phyloP scores from a whole-genome alignment of 805 yeast species.

The Pichia gijzeniarum region DNA sequence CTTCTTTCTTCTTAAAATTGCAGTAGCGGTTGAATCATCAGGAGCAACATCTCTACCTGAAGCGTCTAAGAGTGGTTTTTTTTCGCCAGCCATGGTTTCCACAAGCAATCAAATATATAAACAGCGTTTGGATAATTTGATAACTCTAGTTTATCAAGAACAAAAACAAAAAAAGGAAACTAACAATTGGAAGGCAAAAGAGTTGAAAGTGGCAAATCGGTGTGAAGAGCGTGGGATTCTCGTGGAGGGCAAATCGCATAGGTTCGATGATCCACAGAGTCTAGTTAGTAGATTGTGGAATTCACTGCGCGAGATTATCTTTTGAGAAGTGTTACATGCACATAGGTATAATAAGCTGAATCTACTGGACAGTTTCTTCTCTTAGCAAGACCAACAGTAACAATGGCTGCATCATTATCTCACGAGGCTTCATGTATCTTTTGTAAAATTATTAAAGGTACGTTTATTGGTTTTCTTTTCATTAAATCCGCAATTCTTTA shows the following conservation, averaged over 20 bases:
- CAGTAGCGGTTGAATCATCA: slow-evolving; percentile 75
- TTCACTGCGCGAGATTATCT: too few relatives aligned
- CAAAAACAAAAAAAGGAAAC: neutral
- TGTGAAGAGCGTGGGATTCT: neutral
- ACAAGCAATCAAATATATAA: too few relatives aligned
- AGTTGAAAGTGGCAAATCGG: neutral
- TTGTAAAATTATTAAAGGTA: slow-evolving; percentile 87
- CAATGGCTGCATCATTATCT: slow-evolving; percentile 26
- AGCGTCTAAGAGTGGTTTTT: slow-evolving; percentile 33
- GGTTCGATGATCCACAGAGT: too few relatives aligned
- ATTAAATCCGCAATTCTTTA: neutral
- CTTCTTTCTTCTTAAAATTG: slow-evolving; percentile 95
- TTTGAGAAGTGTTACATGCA: too few relatives aligned
- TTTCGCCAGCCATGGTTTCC: slow-evolving; percentile 14
- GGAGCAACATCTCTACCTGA: slow-evolving; percentile 31
- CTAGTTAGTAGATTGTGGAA: too few relatives aligned
- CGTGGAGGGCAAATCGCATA: too few relatives aligned
- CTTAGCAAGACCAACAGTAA: neutral
- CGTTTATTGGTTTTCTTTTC: slow-evolving; percentile 16
- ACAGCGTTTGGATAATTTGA: too few relatives aligned
- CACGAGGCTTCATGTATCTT: slow-evolving; percentile 70
- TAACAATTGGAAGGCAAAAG: slow-evolving; percentile 6
- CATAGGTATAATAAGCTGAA: neutral
- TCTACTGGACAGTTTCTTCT: too few relatives aligned
- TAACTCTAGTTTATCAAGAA: neutral